A percentile compares a stretch with the other conserved stretches of the same genome.
phyloP scores from a whole-genome alignment of 257 asterid species.

The Plantago ovata region DNA sequence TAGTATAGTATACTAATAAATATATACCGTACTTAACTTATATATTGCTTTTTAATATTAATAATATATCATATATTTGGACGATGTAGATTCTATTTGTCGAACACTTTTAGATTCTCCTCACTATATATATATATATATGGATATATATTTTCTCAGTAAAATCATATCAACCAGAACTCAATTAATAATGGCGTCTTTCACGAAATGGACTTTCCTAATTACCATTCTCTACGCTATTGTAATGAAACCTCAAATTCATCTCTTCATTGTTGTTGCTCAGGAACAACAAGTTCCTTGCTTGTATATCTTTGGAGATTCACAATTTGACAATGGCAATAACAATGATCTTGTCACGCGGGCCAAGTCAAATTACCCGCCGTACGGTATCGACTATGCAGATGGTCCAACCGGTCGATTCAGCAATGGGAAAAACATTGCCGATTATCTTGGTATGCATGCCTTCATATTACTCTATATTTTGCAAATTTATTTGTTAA shows the following conservation, averaged over 20 bases:
- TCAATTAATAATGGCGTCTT: too few relatives aligned
- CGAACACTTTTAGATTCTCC: too few relatives aligned
- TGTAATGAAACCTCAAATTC: constrained; percentile 1
- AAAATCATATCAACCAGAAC: too few relatives aligned
- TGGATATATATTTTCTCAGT: too few relatives aligned
- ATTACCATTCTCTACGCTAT: constrained; percentile 10
- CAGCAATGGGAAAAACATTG: constrained; percentile 30
- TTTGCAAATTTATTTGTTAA: too few relatives aligned
- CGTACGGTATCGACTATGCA: constrained; percentile 58
- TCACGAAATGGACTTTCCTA: constrained; percentile 16
- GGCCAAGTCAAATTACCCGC: constrained; percentile 46
- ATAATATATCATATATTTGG: too few relatives aligned
- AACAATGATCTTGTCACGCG: constrained; percentile 34
- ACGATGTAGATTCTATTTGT: too few relatives aligned
- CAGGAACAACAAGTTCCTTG: constrained; percentile 42
- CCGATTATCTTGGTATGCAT: constrained; percentile 39
- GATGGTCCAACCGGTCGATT: constrained; percentile 53
- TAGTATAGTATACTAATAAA: too few relatives aligned
- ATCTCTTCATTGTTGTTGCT: not conserved
- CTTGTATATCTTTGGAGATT: constrained; percentile 45
- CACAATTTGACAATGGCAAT: constrained; percentile 53
- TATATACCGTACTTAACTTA: too few relatives aligned
- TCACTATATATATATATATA: too few relatives aligned
- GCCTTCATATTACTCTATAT: not conserved
- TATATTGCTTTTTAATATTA: too few relatives aligned